Percentiles rank a stretch among this genome's conserved stretches.
Conservation (phyloP, 306 rosid genomes). For the Pachyrhizus erosus region DNA sequence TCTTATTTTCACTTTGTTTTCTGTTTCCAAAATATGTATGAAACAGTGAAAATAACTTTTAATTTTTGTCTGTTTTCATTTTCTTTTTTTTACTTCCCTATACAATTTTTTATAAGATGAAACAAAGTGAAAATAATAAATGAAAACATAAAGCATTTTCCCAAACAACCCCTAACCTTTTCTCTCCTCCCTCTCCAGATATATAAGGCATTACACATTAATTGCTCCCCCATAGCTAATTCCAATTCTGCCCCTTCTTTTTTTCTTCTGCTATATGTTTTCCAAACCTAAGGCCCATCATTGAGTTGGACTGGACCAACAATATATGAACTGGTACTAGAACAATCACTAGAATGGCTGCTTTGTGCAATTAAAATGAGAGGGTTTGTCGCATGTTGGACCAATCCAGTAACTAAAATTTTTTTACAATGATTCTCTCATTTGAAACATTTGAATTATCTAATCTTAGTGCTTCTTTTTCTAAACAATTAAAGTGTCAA, state of each 20-base stretch:
- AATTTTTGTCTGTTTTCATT: too few species aligned
- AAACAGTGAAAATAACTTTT: too few species aligned
- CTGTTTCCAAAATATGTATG: too few species aligned
- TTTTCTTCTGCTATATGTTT: neutral
- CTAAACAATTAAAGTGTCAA: neutral
- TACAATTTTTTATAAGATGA: too few species aligned
- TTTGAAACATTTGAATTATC: conserved; percentile 1
- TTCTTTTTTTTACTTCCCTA: too few species aligned
- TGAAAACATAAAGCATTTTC: too few species aligned
- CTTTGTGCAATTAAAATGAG: conserved; percentile 14
- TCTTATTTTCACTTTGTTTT: too few species aligned
- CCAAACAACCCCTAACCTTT: too few species aligned
- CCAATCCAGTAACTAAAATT: neutral
- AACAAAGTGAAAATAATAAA: too few species aligned
- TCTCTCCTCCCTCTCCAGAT: neutral
- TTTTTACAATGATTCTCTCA: neutral
- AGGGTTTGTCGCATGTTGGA: neutral
- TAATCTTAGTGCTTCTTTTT: neutral
- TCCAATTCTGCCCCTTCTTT: neutral
- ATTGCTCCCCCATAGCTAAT: neutral
- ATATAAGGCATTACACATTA: neutral
- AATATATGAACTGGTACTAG: conserved; percentile 5
- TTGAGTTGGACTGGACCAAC: neutral
- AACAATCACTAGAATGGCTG: conserved; percentile 4
- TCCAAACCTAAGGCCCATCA: neutral